These are phyloP conservation scores for Punica granatum DNA, from an alignment of 345 rosid species.

Conservation along the genomic window DNA sequence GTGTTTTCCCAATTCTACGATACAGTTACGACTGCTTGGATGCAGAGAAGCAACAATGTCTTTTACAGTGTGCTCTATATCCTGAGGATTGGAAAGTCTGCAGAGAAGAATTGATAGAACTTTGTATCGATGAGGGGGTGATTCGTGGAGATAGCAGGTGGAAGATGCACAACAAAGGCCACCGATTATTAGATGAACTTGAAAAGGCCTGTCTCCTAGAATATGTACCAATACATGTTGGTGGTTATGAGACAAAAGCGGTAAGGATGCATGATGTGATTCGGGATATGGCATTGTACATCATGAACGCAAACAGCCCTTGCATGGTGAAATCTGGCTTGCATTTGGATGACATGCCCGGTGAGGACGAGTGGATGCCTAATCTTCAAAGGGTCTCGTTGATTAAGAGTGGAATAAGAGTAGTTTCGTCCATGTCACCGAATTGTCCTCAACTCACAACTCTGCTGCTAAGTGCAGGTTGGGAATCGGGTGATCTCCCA, in stretches of 20 bases:
- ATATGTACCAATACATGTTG: too few relatives aligned
- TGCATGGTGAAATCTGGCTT: constrained; percentile 7
- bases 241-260: not conserved
- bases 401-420: rapidly evolving
- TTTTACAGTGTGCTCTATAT: constrained; percentile 23
- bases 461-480: not conserved
- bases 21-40: constrained; percentile 14
- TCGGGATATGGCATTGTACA: constrained; percentile 21
- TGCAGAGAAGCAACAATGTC: constrained; percentile 12
- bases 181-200: constrained; percentile 12
- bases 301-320: not conserved
- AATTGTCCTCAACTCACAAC: constrained; percentile 8
- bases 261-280: constrained; percentile 23
- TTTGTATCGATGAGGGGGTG: constrained; percentile 19
- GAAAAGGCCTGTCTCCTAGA: constrained; percentile 15
- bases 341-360: not conserved
- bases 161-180: constrained; percentile 7
- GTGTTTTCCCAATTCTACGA: constrained; percentile 2
- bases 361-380: constrained; percentile 6
- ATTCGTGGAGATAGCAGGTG: not conserved
- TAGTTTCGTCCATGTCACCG: constrained; percentile 3
- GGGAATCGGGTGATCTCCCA: not conserved
- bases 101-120: constrained; percentile 7
- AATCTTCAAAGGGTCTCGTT: constrained; percentile 14
- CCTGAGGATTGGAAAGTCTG: not conserved